These are phyloP conservation scores for Epichloe hybrida DNA, from an alignment of 2,329 filamentous ascomycete genomes.

Conservation along the genomic window DNA sequence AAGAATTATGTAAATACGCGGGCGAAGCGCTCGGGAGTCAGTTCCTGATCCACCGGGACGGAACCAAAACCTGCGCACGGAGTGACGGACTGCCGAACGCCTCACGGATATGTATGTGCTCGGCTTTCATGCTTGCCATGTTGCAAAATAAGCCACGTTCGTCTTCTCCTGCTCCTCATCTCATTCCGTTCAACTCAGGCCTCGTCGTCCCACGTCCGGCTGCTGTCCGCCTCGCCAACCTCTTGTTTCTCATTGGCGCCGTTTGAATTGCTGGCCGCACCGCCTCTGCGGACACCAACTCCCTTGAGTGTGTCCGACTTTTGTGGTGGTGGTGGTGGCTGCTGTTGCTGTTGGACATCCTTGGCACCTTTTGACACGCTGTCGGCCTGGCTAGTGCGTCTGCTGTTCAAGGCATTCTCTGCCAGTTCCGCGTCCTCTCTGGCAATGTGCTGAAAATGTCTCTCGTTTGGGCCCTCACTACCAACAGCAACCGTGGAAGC, in stretches of 20 bases:
- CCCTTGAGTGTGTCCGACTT: constrained; percentile 16
- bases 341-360: not conserved
- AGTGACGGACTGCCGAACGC: no score
- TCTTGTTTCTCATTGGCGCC: not conserved
- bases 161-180: no score
- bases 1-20: no score
- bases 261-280: not conserved
- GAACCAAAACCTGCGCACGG: no score
- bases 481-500: constrained; percentile 17
- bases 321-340: not conserved
- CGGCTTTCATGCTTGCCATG: no score
- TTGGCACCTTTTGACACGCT: not conserved
- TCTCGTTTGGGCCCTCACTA: not conserved
- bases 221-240: constrained; percentile 1
- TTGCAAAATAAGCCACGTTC: no score
- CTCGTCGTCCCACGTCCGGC: not conserved
- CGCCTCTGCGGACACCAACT: constrained; percentile 12
- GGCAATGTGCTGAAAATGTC: constrained; percentile 17
- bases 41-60: no score
- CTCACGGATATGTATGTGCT: no score
- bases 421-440: constrained; percentile 10
- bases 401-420: not conserved
- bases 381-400: not conserved
- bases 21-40: no score
- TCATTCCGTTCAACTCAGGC: not conserved